phyloP scores from a whole-genome alignment of 192 early-diverging fungal species.

The Phlyctochytrium bullatum region DNA sequence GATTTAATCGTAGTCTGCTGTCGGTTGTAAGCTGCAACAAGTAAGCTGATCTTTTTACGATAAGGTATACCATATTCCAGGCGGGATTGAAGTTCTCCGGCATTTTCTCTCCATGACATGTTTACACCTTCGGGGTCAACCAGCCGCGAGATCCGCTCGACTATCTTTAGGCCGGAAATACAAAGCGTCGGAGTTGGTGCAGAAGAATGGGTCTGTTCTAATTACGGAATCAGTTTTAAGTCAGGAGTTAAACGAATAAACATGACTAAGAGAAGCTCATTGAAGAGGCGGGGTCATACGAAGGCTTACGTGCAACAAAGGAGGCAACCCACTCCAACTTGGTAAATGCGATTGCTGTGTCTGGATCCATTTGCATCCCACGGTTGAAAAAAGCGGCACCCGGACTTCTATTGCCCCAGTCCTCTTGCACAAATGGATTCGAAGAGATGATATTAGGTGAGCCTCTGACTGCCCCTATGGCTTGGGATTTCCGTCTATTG shows the following conservation, averaged over 20 bases:
- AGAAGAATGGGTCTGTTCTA: slow-evolving; percentile 3
- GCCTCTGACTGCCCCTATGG: neutral
- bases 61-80: slow-evolving; percentile 5
- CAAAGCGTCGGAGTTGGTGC: neutral
- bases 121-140: slow-evolving; percentile 16
- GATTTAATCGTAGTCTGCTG: neutral
- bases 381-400: neutral
- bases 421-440: too few species aligned
- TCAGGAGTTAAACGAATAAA: neutral
- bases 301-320: slow-evolving; percentile 12
- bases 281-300: neutral
- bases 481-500: neutral
- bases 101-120: slow-evolving; percentile 12
- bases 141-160: neutral
- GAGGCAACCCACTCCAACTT: slow-evolving; percentile 21
- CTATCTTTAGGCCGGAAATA: slow-evolving; percentile 4
- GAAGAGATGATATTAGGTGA: too few species aligned
- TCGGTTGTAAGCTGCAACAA: slow-evolving; percentile 9
- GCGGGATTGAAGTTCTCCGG: neutral
- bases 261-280: too few species aligned
- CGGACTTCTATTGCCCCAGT: neutral
- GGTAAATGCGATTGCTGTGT: slow-evolving; percentile 1
- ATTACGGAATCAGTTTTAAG: neutral
- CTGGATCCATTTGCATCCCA: neutral
- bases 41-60: neutral